Percentiles rank a stretch among this genome's conserved stretches.
Conservation (phyloP, 441 rosid species). For the Syzygium malaccense region DNA sequence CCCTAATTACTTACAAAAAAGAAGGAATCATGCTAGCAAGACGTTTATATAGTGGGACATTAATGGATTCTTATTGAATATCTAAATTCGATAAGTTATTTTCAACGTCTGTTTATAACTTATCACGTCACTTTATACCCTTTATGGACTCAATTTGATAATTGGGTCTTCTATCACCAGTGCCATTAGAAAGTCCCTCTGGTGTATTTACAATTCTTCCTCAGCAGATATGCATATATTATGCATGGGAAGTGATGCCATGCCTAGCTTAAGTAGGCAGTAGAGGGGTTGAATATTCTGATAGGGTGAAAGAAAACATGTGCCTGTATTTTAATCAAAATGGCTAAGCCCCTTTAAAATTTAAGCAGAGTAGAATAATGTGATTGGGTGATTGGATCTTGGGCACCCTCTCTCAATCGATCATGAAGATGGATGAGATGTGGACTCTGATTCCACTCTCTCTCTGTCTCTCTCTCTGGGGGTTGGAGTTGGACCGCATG, state of each 20-base stretch:
- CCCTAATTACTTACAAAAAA: background rate
- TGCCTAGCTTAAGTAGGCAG: background rate
- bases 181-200: background rate
- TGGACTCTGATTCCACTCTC: conserved; percentile 34
- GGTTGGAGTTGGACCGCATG: conserved; percentile 22
- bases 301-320: background rate
- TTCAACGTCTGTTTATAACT: background rate
- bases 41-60: background rate
- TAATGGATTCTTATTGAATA: background rate
- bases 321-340: background rate
- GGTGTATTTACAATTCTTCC: background rate
- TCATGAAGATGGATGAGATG: conserved; percentile 20
- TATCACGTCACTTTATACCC: background rate
- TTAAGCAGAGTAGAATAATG: background rate
- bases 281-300: background rate
- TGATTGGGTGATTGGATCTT: conserved; percentile 17
- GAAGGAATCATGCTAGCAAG: background rate
- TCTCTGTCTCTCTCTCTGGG: background rate
- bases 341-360: background rate
- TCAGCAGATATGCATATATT: background rate
- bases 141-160: background rate
- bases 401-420: conserved; percentile 25
- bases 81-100: background rate
- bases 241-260: background rate
- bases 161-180: background rate